A percentile compares a stretch with the other conserved stretches of the same genome.
phyloP scores from a whole-genome alignment of 306 rosid species.

The Geum urbanum region DNA sequence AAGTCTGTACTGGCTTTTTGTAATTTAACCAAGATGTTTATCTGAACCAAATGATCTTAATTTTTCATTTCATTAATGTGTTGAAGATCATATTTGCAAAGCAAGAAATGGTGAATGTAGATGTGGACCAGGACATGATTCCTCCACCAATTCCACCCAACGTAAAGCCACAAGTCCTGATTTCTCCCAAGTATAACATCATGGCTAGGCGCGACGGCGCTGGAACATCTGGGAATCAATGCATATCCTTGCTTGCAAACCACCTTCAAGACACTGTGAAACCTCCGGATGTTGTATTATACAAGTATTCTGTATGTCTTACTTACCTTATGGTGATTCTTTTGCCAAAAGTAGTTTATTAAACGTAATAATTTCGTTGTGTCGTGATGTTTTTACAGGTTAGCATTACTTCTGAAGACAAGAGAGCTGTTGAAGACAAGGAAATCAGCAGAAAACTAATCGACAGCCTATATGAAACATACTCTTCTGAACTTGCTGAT shows the following conservation, averaged over 20 bases:
- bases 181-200: background rate
- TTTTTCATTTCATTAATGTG: no score
- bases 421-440: background rate
- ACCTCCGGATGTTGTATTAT: background rate
- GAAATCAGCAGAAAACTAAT: background rate
- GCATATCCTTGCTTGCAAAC: background rate
- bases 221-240: conserved; percentile 1
- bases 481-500: background rate
- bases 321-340: background rate
- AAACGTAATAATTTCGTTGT: background rate
- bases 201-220: background rate
- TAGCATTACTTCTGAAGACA: background rate
- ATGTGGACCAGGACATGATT: no score
- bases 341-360: background rate
- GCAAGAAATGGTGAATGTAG: no score
- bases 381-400: background rate
- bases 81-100: no score
- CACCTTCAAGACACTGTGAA: background rate
- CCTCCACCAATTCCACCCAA: no score
- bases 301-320: background rate
- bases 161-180: background rate
- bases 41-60: no score
- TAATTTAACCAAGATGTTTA: no score
- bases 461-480: background rate
- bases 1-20: no score